Base-by-base conservation (phyloP, 2,329 filamentous ascomycete genomes). In the Esteya vermicola region DNA sequence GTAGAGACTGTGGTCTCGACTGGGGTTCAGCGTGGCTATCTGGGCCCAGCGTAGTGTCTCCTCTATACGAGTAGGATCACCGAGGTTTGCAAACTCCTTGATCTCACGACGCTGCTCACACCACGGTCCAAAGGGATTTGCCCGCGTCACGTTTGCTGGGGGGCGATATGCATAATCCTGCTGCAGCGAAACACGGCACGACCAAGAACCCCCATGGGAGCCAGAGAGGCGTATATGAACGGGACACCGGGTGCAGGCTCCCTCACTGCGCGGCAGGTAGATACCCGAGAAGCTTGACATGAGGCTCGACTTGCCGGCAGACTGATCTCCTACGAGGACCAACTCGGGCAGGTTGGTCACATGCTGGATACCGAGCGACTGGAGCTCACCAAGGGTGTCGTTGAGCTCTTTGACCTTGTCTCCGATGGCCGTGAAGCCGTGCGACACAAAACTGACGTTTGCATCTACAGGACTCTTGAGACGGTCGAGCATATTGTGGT, bases 241-340 rank as follows among this genome's bases (percentile, higher is more conserved):
- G 0, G 85, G 85, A 43, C 84, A 93, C 0, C 81, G 63, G 0
- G 86, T 94, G 51, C 86, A 93, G 0, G 80, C 82, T 0, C 79
- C 81, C 4, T 72, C 70, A 31, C 70, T 74, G 2, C 80, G 68
- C 0, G 85, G 85, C 0, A 89, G 72, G 18, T 77, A 76, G 20
- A 91, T 78, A 4, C 78, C 81, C 0, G 70, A 66, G 35, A 82
- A 70, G 0, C 72, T 77, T 12, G 77, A 77, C 69, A 72, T 72
- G 6, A 72, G 52, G 22, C 63, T 85, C 0, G 78, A 85, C 53
- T 94, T 94, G 0, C 86, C 88, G 0, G 85, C 81, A 1, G 75
- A 83, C 51, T 94, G 86, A 36, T 93, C 85, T 0, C 86, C 86
- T 0, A 93, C 75, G 0, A 93, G 72, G 6, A 89, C 81, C 9